Evolutionary conservation across 2,329 filamentous ascomycete species (phyloP), one percentile per base, ranked within the genome.

Genomic region (Piedraia hortae): DNA sequence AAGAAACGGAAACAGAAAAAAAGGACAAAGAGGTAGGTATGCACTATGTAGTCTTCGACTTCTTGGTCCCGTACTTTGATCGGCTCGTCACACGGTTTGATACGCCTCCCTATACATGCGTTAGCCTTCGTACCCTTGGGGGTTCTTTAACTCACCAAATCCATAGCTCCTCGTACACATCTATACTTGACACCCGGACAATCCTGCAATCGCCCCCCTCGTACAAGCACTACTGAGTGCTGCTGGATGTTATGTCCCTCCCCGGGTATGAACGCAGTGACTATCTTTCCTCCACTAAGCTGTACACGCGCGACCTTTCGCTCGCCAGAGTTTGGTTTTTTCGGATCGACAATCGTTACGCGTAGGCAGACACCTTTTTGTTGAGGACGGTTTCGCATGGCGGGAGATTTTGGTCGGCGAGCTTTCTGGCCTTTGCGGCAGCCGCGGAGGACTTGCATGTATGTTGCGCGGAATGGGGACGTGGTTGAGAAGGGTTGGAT

Each of bases 201-300:
- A 66, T 97, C 85, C 60, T 93, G 85, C 32, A 65, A 67, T 43
- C 85, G 60, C 2, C 85, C 85, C 26, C 85, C 85, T 33, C 85
- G 60, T n/a, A 97, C 80, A 33, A 93, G 56, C 25, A 97, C 85
- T 20, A 97, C 85, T 37, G 73, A 88, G 56, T 97, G 88, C 59
- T 93, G 85, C 57, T 93, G 82, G 33, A 93, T 80, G 48, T 93
- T 97, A 52, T 97, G 85, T 21, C 85, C 61, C 61, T 93, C 82
- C 23, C 85, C 85, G 15, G 80, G 78, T 40, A 97, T 91, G 53
- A 91, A 93, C 12, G 74, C 75, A 27, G 77, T 90, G 30, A 97
- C 58, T 27, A 88, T 61, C 42, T 67, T 75, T 24, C 85, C 85
- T 31, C 64, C 80, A 28, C 73, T 85, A 43, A 97, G 54, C 34